Evolutionary conservation across 306 rosid species (phyloP).

Genomic region (Medicago ruthenica): DNA sequence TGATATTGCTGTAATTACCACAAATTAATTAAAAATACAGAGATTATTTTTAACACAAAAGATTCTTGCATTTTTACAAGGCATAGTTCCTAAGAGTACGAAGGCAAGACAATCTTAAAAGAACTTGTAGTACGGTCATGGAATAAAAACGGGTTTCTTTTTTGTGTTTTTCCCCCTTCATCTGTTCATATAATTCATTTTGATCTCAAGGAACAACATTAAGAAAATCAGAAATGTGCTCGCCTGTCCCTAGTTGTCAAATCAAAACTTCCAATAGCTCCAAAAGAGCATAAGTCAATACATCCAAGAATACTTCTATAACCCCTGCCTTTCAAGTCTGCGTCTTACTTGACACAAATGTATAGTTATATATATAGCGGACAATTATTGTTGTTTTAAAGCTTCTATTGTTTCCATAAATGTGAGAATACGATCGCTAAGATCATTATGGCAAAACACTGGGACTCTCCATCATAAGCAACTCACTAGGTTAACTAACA

Average conservation of each 20-base stretch:
- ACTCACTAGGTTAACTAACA: slow-evolving; percentile 28
- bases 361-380: background rate
- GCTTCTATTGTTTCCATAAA: slow-evolving; percentile 25
- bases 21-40: background rate
- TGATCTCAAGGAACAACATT: background rate
- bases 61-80: background rate
- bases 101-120: slow-evolving; percentile 10
- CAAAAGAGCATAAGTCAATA: background rate
- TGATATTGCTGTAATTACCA: background rate
- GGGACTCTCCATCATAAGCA: slow-evolving; percentile 10
- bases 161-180: background rate
- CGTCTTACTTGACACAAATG: slow-evolving; percentile 8
- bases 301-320: background rate
- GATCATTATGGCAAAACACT: background rate
- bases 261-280: slow-evolving; percentile 18
- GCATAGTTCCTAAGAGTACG: background rate
- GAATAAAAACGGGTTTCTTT: background rate
- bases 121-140: slow-evolving; percentile 3
- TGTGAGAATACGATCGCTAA: background rate
- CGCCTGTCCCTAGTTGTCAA: slow-evolving; percentile 8
- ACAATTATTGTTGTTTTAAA: background rate
- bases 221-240: slow-evolving; percentile 18
- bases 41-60: too few species aligned
- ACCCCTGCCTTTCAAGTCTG: slow-evolving; percentile 2
- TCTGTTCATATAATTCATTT: background rate